phyloP scores from a whole-genome alignment of 176 grass and related monocot species.

The Oryza coarctata region DNA sequence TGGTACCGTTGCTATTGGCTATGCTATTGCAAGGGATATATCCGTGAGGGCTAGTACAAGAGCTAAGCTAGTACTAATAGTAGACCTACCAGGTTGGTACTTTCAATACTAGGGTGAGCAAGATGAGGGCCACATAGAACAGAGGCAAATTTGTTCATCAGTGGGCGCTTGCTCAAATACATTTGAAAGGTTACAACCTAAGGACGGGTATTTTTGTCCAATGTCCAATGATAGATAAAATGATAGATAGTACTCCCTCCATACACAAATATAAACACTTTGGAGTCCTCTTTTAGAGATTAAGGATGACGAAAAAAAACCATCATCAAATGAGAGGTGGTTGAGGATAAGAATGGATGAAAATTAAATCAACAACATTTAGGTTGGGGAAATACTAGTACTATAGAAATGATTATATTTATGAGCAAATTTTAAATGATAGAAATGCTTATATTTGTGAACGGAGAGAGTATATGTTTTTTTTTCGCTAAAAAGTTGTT shows the following conservation, averaged over 20 bases:
- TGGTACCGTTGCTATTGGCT: background rate
- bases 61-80: background rate
- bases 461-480: background rate
- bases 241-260: too few relatives aligned
- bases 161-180: background rate
- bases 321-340: too few relatives aligned
- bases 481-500: background rate
- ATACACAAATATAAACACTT: too few relatives aligned
- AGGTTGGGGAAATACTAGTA: too few relatives aligned
- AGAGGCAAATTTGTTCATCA: background rate
- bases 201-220: background rate
- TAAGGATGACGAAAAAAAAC: too few relatives aligned
- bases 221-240: background rate
- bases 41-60: conserved; percentile 4
- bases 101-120: background rate
- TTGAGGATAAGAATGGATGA: too few relatives aligned
- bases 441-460: too few relatives aligned
- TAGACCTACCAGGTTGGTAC: conserved; percentile 18
- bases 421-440: too few relatives aligned
- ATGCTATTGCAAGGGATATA: background rate
- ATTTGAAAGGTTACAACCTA: background rate
- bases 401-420: too few relatives aligned
- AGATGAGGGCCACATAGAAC: background rate
- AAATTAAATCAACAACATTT: too few relatives aligned
- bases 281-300: too few relatives aligned